Base-by-base conservation (phyloP, 441 rosid genomes). In the California macrophylla region DNA sequence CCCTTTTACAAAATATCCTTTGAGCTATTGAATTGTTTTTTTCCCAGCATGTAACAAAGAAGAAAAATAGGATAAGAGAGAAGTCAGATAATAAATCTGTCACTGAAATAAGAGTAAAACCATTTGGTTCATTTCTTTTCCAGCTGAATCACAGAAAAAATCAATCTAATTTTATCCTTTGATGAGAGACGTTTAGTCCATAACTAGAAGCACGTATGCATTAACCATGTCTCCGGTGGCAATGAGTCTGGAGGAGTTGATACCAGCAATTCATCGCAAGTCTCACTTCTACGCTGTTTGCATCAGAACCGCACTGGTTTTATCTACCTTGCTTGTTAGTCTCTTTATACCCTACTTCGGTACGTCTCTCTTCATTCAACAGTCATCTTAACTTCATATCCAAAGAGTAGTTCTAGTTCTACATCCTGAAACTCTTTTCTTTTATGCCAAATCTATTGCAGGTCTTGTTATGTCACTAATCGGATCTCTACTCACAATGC, bases 1-100 rank as follows among this genome's bases (percentile, higher is more conserved):
- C 68, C 98, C 98, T 61, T 91, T 93, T 74, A 91, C 98, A 81
- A 93, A 91, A 87, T 93, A 89, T 89, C 94, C 91, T 89, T 85
- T 75, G 4, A 42, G 52, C 52, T 42, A 15, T 42, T 42, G 52
- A 42, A 42, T 34, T 34, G 3, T 7, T 34, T 3, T 34, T 34
- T 34, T 34, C 3, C 3, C 30, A 28, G n/a, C 3, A 28, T 28
- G 30, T 3, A 2, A 34, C 4, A 6, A 34, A 34, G 40, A 34
- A 34, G 40, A 2, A 34, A 15, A 8, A 42, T 42, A 13, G 3
- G 15, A 42, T 42, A 13, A 0, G 15, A 42, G 18, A 42, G 52
- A 42, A 42, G 52, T 38, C 45, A 38, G 2, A 10, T 38, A 38
- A 38, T n/a, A 38, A 8, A 0, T 38, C 15, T 9, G 45, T 38